Evolutionary conservation across 345 rosid species (phyloP).

Genomic region (Microthlaspi erraticum): DNA sequence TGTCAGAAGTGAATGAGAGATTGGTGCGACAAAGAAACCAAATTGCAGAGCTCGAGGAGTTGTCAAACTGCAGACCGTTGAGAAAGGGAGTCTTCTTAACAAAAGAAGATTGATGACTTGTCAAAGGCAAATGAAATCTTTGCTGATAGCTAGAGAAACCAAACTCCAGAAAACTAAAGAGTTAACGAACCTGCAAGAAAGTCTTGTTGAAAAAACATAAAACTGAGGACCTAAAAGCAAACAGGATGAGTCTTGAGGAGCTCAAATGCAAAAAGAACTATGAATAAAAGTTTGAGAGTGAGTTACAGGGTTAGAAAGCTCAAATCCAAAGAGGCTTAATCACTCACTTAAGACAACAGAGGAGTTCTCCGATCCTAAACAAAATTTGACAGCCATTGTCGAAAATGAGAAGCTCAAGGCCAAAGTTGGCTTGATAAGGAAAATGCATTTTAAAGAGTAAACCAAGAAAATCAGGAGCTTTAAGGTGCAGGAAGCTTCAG

Average conservation of each 20-base stretch:
- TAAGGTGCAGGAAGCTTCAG: conserved; percentile 31
- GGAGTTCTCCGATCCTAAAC: conserved; percentile 56
- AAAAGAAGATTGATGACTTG: conserved; percentile 39
- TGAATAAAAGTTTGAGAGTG: no score
- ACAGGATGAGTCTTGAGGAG: conserved; percentile 19
- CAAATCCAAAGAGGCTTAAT: conserved; percentile 44
- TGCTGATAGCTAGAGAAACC: conserved; percentile 27
- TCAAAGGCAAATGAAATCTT: conserved; percentile 21
- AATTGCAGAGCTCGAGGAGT: conserved; percentile 26
- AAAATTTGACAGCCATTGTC: conserved; percentile 31
- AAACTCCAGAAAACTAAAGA: conserved; percentile 41
- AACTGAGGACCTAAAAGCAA: conserved; percentile 38
- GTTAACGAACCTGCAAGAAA: conserved; percentile 47
- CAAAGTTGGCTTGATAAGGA: conserved; percentile 46
- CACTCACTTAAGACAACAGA: conserved; percentile 64
- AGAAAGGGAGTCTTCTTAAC: conserved; percentile 24
- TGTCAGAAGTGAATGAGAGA: conserved; percentile 33
- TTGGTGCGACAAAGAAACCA: conserved; percentile 31
- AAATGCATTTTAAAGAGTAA: conserved; percentile 11
- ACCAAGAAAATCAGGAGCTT: conserved; percentile 36
- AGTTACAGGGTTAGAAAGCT: background rate
- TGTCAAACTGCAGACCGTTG: background rate
- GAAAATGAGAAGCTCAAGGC: conserved; percentile 43
- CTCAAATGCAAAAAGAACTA: no score
- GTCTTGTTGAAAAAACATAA: conserved; percentile 54